Evolutionary conservation across 1,139 yeast genomes (phyloP).

Genomic region (Arxiozyma bovina): DNA sequence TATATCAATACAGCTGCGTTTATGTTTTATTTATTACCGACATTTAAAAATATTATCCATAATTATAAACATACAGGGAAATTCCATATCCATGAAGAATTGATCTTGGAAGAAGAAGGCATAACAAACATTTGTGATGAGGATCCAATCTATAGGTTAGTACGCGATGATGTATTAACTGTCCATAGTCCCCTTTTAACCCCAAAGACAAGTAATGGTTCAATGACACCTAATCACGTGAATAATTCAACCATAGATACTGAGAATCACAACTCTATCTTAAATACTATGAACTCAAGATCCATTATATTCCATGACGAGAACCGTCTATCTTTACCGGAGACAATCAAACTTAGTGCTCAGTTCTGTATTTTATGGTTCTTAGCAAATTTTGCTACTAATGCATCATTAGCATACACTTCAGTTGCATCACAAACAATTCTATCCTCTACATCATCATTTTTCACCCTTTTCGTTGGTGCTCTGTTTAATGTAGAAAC

Average conservation of each 20-base stretch:
- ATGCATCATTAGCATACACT: slow-evolving; percentile 78
- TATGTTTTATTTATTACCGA: slow-evolving; percentile 65
- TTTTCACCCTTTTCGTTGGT: slow-evolving; percentile 85
- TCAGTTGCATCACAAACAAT: slow-evolving; percentile 92
- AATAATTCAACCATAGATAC: background rate
- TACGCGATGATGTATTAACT: slow-evolving; percentile 16
- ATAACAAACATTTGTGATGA: background rate
- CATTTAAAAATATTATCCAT: slow-evolving; percentile 32
- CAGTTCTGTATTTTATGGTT: slow-evolving; percentile 88
- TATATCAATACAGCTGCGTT: slow-evolving; percentile 85
- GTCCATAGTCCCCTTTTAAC: slow-evolving; percentile 17
- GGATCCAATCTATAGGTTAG: slow-evolving; percentile 3
- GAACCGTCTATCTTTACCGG: slow-evolving; percentile 30
- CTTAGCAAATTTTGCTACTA: slow-evolving; percentile 76
- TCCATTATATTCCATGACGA: slow-evolving; percentile 16
- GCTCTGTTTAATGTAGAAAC: slow-evolving; percentile 60
- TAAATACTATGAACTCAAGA: background rate
- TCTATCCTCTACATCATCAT: slow-evolving; percentile 81
- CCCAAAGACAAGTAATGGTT: slow-evolving; percentile 11
- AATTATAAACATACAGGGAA: slow-evolving; percentile 27
- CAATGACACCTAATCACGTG: background rate
- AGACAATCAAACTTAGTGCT: slow-evolving; percentile 56
- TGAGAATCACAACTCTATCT: background rate
- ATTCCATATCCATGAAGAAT: slow-evolving; percentile 26
- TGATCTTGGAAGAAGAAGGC: slow-evolving; percentile 25